phyloP scores from a whole-genome alignment of 1,284 basidiomycete genomes.

The Stereum hirsutum region DNA sequence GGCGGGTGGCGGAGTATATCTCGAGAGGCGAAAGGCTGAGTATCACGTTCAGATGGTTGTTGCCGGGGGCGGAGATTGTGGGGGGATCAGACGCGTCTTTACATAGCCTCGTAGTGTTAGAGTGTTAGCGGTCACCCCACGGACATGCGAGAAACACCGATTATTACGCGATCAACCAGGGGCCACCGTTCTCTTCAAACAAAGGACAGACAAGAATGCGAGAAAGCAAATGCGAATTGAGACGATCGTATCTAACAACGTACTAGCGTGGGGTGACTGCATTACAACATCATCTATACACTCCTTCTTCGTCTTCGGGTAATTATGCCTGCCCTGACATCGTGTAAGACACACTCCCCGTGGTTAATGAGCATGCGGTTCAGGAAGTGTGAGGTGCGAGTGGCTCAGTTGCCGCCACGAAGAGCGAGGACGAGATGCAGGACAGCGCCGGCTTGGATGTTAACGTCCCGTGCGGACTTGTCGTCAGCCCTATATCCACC shows the following conservation, averaged over 20 bases:
- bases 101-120: too few species aligned
- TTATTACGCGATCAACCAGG: too few species aligned
- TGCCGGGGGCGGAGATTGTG: slow-evolving; percentile 69
- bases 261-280: not conserved
- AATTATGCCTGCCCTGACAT: not conserved
- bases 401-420: slow-evolving; percentile 68
- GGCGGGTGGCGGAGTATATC: slow-evolving; percentile 37
- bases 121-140: not conserved
- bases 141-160: too few species aligned
- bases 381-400: too few species aligned
- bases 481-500: slow-evolving; percentile 61
- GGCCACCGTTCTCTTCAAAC: too few species aligned
- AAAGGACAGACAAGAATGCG: not conserved
- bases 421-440: slow-evolving; percentile 91
- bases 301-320: not conserved
- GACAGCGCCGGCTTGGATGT: slow-evolving; percentile 75
- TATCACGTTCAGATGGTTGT: slow-evolving; percentile 71
- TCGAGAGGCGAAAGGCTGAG: slow-evolving; percentile 54
- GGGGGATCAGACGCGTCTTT: slow-evolving; percentile 32
- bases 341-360: too few species aligned
- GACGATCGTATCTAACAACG: slow-evolving; percentile 2
- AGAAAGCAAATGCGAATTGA: slow-evolving; percentile 2
- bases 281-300: not conserved
- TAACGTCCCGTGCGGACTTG: slow-evolving; percentile 79
- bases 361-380: too few species aligned